phyloP scores from a whole-genome alignment of 192 early-diverging fungal species.

The Podochytrium sp. region DNA sequence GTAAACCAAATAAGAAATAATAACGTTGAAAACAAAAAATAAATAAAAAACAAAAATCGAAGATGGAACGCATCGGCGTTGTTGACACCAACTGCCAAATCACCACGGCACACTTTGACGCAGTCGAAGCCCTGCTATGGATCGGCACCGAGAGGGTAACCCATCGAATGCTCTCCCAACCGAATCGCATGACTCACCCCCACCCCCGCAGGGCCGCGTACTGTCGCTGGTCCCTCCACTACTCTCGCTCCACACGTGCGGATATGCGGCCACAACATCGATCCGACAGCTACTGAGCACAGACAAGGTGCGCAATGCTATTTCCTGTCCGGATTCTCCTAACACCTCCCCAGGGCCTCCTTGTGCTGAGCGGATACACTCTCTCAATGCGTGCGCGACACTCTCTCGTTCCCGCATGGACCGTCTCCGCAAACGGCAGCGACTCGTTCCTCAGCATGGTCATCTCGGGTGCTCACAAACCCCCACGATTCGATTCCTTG shows the following conservation, averaged over 20 bases:
- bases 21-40: too few relatives aligned
- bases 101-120: slow-evolving; percentile 63
- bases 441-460: slow-evolving; percentile 13
- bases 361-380: neutral
- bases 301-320: slow-evolving; percentile 43
- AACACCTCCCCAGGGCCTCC: neutral
- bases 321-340: neutral
- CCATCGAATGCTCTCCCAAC: too few relatives aligned
- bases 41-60: neutral
- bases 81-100: slow-evolving; percentile 6
- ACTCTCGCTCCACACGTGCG: slow-evolving; percentile 10
- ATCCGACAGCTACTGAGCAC: slow-evolving; percentile 68
- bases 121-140: slow-evolving; percentile 84
- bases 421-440: neutral
- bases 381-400: neutral
- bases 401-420: slow-evolving; percentile 33
- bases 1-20: too few relatives aligned
- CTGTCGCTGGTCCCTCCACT: slow-evolving; percentile 58
- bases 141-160: slow-evolving; percentile 84
- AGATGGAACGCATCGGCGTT: neutral
- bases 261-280: neutral
- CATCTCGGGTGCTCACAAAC: neutral
- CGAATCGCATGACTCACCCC: slow-evolving; percentile 58
- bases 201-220: slow-evolving; percentile 74
- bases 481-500: too few relatives aligned